Base-by-base conservation (phyloP, 2,329 filamentous ascomycete species). In the Plenodomus lindquistii region DNA sequence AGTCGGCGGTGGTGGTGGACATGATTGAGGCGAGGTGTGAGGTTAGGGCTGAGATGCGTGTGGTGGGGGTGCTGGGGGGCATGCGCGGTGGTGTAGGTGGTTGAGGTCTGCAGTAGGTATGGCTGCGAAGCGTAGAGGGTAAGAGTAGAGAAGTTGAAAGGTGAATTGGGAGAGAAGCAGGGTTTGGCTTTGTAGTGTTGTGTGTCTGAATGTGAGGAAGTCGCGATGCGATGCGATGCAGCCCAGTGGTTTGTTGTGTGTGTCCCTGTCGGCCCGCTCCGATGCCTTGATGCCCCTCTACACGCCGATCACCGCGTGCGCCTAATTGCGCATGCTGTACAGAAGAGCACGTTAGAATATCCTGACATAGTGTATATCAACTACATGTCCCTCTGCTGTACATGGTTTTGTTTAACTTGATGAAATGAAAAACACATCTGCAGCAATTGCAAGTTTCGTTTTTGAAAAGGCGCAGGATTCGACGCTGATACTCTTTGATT, bases 1-100 rank as follows among this genome's bases (percentile, higher is more conserved):
- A 46, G 9, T 59, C 52, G 18, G 62, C 53, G 1, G 61, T 42
- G 54, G 59, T 67, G 17, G 44, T 54, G 44, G 49, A 44, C 18
- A 37, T 24, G 7, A 52, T 20, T 15, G 4, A 4, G 27, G 27
- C 11, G 49, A 39, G 21, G 53, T 20, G 17, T n/a, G n/a, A n/a
- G n/a, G 41, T 50, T 37, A 5, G 52, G 17, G 11, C 47, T 21
- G 9, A 46, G 19, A 27, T 42, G 34, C 20, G 66, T 48, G 44
- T 67, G 63, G 29, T 42, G 37, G 9, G 64, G 45, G 24, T 63
- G 55, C 22, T n/a, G 19, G 50, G 22, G 21, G 48, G n/a, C 21
- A 37, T 27, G 27, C 20, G 20, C 21, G 20, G 6, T 31, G 18
- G 9, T 9, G 27, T 31, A n/a, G 27, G 27, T 31, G 27, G 27